Conservation (phyloP, 768 basidiomycete species). For the Rhodocollybia butyracea region DNA sequence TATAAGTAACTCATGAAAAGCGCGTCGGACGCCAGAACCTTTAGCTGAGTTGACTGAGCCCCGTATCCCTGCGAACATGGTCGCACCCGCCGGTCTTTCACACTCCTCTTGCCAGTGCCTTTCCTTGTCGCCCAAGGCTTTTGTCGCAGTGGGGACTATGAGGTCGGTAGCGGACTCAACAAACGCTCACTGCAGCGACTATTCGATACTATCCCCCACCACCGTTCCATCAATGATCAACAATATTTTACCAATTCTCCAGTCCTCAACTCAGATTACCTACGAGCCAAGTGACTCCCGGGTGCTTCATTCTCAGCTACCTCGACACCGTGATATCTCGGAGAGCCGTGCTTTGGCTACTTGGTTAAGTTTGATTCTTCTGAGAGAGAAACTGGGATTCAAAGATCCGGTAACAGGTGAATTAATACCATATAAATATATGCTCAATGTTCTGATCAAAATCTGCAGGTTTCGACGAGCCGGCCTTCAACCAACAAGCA, state of each 20-base stretch:
- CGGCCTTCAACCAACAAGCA: not conserved
- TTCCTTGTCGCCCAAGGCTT: not conserved
- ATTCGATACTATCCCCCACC: not conserved
- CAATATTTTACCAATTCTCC: slow-evolving; percentile 7
- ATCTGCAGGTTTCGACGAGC: not conserved
- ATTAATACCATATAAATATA: not conserved
- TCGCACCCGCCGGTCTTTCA: not conserved
- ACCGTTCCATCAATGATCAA: not conserved
- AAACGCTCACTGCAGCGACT: not conserved
- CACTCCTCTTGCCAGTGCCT: not conserved
- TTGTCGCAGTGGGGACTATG: not conserved
- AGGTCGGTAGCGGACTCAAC: not conserved
- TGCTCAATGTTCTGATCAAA: not conserved
- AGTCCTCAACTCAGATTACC: not conserved
- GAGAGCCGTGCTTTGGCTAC: not conserved
- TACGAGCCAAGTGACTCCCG: not conserved
- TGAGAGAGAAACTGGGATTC: not conserved
- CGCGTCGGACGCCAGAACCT: too few relatives aligned
- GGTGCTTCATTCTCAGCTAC: not conserved
- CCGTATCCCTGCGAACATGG: not conserved
- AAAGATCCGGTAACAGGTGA: not conserved
- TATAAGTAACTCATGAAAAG: too few relatives aligned
- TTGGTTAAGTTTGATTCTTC: not conserved
- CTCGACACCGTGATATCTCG: not conserved
- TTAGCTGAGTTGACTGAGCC: too few relatives aligned